These are phyloP conservation scores for Microsporum ferrugineum DNA, from an alignment of 2,329 filamentous ascomycete species.

Conservation along the genomic window DNA sequence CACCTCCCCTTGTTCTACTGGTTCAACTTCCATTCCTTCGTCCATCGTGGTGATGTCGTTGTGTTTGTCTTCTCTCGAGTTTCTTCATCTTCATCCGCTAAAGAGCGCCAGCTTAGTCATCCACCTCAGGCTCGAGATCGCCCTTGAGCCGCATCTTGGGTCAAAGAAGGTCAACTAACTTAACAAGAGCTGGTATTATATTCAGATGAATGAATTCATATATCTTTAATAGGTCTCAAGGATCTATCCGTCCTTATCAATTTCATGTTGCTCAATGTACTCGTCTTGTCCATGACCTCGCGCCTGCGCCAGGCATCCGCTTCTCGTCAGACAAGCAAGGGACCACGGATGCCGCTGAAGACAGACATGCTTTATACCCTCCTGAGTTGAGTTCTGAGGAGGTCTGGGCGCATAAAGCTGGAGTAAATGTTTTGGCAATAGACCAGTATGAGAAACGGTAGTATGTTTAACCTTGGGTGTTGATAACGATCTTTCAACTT, in stretches of 20 bases:
- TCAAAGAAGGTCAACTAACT: neutral
- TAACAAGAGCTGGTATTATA: neutral
- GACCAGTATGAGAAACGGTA: slow-evolving; percentile 72
- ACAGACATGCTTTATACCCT: slow-evolving; percentile 6
- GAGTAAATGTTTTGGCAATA: slow-evolving; percentile 66
- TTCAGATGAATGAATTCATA: slow-evolving; percentile 61
- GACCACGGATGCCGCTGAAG: neutral
- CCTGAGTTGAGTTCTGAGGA: slow-evolving; percentile 18
- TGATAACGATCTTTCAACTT: neutral
- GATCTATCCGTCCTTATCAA: slow-evolving; percentile 51
- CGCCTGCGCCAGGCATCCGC: slow-evolving; percentile 53
- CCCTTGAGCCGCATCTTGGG: neutral
- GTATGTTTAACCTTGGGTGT: slow-evolving; percentile 30
- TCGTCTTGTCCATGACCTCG: slow-evolving; percentile 57
- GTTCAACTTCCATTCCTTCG: neutral
- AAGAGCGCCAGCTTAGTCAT: neutral
- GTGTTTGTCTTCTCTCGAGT: no score
- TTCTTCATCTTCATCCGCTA: no score
- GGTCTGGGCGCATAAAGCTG: slow-evolving; percentile 56
- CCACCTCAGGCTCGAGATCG: neutral
- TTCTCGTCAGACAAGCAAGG: slow-evolving; percentile 42
- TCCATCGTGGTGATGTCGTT: neutral
- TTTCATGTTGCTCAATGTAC: slow-evolving; percentile 57
- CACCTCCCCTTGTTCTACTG: neutral
- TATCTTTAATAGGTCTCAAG: slow-evolving; percentile 63